These are phyloP conservation scores for Termitomyces sp. DNA, from an alignment of 768 basidiomycete species.

Conservation along the genomic window DNA sequence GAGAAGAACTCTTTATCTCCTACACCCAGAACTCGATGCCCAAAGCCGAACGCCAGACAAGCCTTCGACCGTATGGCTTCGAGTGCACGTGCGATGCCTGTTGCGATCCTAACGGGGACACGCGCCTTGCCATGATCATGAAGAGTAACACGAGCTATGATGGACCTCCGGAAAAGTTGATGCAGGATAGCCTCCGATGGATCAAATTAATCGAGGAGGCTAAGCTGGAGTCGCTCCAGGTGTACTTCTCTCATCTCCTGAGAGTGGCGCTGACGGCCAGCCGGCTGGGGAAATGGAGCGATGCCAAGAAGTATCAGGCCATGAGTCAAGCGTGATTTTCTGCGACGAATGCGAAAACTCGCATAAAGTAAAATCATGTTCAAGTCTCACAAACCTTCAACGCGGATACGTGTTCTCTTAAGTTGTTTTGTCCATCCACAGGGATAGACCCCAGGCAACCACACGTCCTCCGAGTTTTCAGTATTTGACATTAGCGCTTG, in stretches of 20 bases:
- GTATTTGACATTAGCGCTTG: no score
- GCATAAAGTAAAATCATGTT: no score
- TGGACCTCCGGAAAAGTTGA: not conserved
- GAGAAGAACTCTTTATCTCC: constrained; percentile 29
- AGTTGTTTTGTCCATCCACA: no score
- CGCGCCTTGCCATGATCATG: not conserved
- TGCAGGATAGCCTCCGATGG: not conserved
- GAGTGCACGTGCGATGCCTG: constrained; percentile 33
- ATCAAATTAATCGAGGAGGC: not conserved
- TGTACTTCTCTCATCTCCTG: not conserved
- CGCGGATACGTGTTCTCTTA: no score
- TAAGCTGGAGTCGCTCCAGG: not conserved
- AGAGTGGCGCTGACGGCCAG: not conserved
- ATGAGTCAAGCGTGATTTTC: not conserved
- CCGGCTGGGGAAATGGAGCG: not conserved
- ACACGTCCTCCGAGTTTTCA: no score
- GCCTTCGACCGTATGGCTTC: constrained; percentile 27
- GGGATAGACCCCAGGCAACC: no score
- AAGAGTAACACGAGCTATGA: not conserved
- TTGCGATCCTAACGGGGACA: constrained; percentile 9
- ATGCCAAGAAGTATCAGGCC: not conserved
- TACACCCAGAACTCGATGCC: constrained; percentile 18
- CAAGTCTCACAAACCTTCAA: no score
- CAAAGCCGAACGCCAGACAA: constrained; percentile 19
- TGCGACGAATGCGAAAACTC: not conserved